Evolutionary conservation across 371 early-diverging fungal genomes (phyloP).

Genomic region (Blyttiomyces sp.): DNA sequence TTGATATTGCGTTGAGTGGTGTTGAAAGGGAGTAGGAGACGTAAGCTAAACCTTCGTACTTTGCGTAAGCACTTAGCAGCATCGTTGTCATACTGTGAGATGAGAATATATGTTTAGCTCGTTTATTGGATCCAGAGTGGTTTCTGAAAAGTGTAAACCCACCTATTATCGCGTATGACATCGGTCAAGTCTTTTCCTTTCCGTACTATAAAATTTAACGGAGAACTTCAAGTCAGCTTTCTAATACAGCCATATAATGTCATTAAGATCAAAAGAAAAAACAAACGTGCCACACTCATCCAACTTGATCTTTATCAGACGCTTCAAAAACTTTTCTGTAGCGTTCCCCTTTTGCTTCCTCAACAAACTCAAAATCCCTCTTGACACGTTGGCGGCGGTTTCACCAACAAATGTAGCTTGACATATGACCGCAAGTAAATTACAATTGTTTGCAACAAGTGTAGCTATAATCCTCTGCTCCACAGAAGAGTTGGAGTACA

Average conservation of each 20-base stretch:
- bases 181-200: conserved; percentile 41
- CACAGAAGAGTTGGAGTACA: background rate
- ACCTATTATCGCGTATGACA: conserved; percentile 41
- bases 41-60: conserved; percentile 35
- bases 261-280: too few species aligned
- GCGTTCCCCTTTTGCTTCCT: conserved; percentile 14
- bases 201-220: conserved; percentile 12
- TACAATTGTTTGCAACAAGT: conserved; percentile 29
- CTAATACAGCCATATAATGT: too few species aligned
- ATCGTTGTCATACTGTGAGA: conserved; percentile 39
- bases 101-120: too few species aligned
- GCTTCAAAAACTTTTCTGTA: conserved; percentile 38
- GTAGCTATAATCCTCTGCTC: conserved; percentile 11
- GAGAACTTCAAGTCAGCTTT: background rate
- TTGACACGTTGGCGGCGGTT: conserved; percentile 37
- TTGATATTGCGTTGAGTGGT: conserved; percentile 26
- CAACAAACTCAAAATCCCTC: conserved; percentile 34
- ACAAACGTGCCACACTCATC: conserved; percentile 4
- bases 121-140: too few species aligned
- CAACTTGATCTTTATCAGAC: conserved; percentile 23
- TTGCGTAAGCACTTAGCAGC: conserved; percentile 42
- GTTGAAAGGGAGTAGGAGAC: conserved; percentile 24
- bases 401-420: conserved; percentile 41
- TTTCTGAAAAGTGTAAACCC: too few species aligned
- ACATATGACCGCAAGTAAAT: conserved; percentile 36